Conservation (phyloP, 306 rosid species). For the Cyamopsis tetragonoloba region DNA sequence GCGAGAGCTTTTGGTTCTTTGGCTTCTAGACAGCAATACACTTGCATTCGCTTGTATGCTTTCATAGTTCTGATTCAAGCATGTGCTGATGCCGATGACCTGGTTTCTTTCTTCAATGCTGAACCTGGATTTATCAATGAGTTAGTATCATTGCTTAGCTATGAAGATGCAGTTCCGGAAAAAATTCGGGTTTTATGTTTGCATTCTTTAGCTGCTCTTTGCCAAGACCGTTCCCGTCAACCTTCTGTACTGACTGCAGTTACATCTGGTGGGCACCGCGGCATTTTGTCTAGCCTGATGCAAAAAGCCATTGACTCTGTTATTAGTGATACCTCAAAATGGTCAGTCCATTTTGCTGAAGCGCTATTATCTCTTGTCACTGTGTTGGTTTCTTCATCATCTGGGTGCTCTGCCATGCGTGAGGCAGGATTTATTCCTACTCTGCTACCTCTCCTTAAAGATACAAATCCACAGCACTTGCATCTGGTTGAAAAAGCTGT, state of each 20-base stretch:
- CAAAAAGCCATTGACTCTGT: conserved; percentile 88
- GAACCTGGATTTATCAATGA: conserved; percentile 99
- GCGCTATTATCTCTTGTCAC: conserved; percentile 86
- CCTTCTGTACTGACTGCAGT: conserved; percentile 77
- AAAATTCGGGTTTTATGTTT: conserved; percentile 75
- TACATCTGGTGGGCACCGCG: conserved; percentile 98
- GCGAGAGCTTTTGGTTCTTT: conserved; percentile 94
- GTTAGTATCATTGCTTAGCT: conserved; percentile 74
- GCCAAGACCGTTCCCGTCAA: conserved; percentile 92
- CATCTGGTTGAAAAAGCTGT: conserved; percentile 93
- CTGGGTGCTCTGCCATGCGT: conserved; percentile 93
- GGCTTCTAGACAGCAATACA: conserved; percentile 77
- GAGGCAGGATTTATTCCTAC: conserved; percentile 98
- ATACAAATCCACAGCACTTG: conserved; percentile 81
- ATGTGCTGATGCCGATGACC: conserved; percentile 74
- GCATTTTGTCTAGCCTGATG: conserved; percentile 91
- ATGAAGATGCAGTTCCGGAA: conserved; percentile 80
- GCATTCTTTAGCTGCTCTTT: conserved; percentile 87
- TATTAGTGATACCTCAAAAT: conserved; percentile 57
- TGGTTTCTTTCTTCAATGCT: conserved; percentile 83
- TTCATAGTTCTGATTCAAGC: conserved; percentile 91
- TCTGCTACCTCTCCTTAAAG: conserved; percentile 88
- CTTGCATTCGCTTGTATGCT: conserved; percentile 91
- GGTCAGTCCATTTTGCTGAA: conserved; percentile 87
- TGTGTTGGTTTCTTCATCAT: conserved; percentile 88